A percentile compares a stretch with the other conserved stretches of the same genome.
Conservation (phyloP, 345 rosid species). For the Eutrema heterophyllum region DNA sequence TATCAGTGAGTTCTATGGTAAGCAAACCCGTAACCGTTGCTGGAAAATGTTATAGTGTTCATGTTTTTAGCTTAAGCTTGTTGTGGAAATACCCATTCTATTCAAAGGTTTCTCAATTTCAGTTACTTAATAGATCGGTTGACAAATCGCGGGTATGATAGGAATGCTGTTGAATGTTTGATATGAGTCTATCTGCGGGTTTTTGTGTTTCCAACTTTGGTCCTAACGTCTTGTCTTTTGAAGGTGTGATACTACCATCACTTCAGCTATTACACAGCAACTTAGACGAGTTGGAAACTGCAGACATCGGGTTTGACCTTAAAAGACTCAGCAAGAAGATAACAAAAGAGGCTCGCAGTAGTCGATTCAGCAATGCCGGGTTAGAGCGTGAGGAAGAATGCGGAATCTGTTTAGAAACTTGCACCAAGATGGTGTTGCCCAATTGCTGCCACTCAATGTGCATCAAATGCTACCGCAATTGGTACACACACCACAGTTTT, state of each 20-base stretch:
- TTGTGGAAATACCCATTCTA: background rate
- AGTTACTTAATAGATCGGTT: background rate
- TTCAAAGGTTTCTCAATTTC: background rate
- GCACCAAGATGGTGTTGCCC: constrained; percentile 91
- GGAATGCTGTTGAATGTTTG: background rate
- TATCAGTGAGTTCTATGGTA: constrained; percentile 87
- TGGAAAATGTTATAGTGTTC: background rate
- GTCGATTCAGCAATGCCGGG: constrained; percentile 41
- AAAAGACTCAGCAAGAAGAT: constrained; percentile 44
- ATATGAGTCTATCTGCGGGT: background rate
- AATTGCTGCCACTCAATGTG: constrained; percentile 98
- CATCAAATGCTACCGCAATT: constrained; percentile 96
- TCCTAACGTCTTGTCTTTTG: constrained; percentile 3
- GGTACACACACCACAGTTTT: constrained; percentile 36
- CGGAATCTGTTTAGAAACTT: constrained; percentile 95
- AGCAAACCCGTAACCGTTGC: constrained; percentile 4
- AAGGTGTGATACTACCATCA: constrained; percentile 91
- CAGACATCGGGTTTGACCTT: constrained; percentile 25
- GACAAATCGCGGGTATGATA: background rate
- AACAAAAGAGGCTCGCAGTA: constrained; percentile 38
- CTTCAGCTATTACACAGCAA: constrained; percentile 66
- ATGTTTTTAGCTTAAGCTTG: background rate
- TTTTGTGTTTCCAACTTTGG: background rate
- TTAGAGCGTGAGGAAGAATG: constrained; percentile 92
- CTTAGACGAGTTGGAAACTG: constrained; percentile 47